phyloP scores from a whole-genome alignment of 78 protist genomes.

The Diacronema lutheri region DNA sequence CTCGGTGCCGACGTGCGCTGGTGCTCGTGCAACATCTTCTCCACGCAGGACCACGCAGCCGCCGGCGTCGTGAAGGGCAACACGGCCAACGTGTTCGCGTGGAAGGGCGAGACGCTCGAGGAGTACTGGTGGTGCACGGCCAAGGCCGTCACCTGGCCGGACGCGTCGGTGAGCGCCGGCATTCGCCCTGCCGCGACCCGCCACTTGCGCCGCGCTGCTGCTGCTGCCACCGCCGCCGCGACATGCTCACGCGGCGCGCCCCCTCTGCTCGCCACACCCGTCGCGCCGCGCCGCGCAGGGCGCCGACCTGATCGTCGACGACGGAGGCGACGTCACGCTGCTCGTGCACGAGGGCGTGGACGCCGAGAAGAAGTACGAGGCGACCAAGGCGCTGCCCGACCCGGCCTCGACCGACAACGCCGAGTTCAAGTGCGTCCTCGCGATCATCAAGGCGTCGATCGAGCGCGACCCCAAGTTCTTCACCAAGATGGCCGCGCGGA shows the following conservation, averaged over 20 bases:
- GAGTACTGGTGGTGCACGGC: conserved; percentile 96
- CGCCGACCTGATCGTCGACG: conserved; percentile 93
- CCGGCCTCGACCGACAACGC: conserved; percentile 51
- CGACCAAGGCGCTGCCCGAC: conserved; percentile 31
- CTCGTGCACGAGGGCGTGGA: conserved; percentile 88
- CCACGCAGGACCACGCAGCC: conserved; percentile 99
- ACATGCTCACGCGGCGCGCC: no score
- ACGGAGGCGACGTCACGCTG: conserved; percentile 98
- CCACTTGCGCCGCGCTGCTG: no score
- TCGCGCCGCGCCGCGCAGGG: conserved; percentile 59
- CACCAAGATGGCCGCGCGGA: conserved; percentile 62
- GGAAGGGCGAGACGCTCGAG: conserved; percentile 98
- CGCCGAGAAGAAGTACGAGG: conserved; percentile 58
- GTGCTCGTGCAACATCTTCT: conserved; percentile 99
- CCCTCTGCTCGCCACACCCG: no score
- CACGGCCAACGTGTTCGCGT: conserved; percentile 78
- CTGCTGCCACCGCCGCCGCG: no score
- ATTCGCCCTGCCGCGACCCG: no score
- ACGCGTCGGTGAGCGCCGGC: not conserved
- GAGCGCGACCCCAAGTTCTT: conserved; percentile 57
- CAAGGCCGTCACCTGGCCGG: conserved; percentile 86
- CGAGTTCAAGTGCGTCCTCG: conserved; percentile 43
- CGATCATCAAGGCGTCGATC: conserved; percentile 29
- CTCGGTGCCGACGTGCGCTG: conserved; percentile 97
- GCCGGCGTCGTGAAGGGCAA: conserved; percentile 87